Percentiles rank a stretch among this genome's conserved stretches.
Conservation (phyloP, 2,329 filamentous ascomycete species). For the Diaporthe longicolla region DNA sequence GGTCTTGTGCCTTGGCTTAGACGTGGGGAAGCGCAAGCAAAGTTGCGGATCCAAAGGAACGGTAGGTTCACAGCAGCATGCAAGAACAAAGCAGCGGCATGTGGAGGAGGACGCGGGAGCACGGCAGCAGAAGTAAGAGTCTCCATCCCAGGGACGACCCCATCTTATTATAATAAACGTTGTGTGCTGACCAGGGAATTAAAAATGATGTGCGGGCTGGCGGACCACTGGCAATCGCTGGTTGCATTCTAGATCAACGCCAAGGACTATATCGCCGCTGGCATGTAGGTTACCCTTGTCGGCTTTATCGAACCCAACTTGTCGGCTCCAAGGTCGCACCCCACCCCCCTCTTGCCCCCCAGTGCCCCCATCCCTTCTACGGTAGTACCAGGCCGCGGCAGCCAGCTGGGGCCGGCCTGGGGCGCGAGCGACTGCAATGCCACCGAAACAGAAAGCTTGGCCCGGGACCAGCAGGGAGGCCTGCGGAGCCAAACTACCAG, state of each 20-base stretch:
- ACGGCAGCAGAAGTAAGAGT: not conserved
- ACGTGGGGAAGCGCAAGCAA: slow-evolving; percentile 2
- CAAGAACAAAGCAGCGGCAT: slow-evolving; percentile 19
- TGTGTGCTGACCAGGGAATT: slow-evolving; percentile 2
- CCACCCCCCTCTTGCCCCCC: slow-evolving; percentile 7
- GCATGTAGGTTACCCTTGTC: slow-evolving; percentile 25
- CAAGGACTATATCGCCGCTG: slow-evolving; percentile 30
- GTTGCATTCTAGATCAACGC: slow-evolving; percentile 31
- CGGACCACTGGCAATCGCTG: not conserved
- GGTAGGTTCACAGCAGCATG: slow-evolving; percentile 24
- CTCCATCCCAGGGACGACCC: slow-evolving; percentile 28
- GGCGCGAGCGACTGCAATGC: not conserved
- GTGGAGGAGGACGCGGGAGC: slow-evolving; percentile 7
- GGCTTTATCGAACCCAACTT: slow-evolving; percentile 20
- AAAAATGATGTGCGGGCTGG: not conserved
- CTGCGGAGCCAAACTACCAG: slow-evolving; percentile 15
- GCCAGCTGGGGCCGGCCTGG: not conserved
- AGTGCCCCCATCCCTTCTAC: not conserved
- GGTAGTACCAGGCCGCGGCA: too few species aligned
- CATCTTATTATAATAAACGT: slow-evolving; percentile 20
- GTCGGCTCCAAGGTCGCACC: slow-evolving; percentile 28
- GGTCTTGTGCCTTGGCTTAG: slow-evolving; percentile 17
- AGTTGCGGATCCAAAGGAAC: slow-evolving; percentile 22
- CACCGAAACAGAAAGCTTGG: slow-evolving; percentile 34
- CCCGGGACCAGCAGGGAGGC: slow-evolving; percentile 26